phyloP scores from a whole-genome alignment of 495 filamentous ascomycete genomes.

The Penicillium pancosmium region DNA sequence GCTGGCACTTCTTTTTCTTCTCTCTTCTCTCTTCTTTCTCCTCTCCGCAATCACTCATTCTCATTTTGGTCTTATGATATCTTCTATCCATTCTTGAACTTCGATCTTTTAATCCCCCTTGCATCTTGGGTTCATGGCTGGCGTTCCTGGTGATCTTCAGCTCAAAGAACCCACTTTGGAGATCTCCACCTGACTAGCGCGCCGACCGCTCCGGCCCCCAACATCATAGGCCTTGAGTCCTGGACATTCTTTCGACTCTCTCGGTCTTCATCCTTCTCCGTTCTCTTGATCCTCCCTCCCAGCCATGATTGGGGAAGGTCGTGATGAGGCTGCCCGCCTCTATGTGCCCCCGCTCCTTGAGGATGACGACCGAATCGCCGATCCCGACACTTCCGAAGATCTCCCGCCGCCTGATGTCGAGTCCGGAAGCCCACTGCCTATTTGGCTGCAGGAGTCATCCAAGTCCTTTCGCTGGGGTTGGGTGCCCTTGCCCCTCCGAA shows the following conservation, averaged over 20 bases:
- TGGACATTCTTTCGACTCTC: constrained; percentile 14
- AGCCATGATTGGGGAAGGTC: constrained; percentile 42
- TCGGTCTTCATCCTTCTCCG: constrained; percentile 5
- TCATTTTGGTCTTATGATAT: neutral
- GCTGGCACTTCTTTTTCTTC: neutral
- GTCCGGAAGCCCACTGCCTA: constrained; percentile 41
- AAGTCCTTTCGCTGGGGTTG: constrained; percentile 56
- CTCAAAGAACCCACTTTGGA: constrained; percentile 19
- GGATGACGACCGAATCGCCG: constrained; percentile 39
- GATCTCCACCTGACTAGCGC: constrained; percentile 25
- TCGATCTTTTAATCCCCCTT: neutral
- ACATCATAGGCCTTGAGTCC: constrained; percentile 25
- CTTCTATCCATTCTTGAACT: neutral
- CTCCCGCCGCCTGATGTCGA: constrained; percentile 42
- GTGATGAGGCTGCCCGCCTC: constrained; percentile 36
- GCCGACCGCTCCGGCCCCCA: constrained; percentile 24
- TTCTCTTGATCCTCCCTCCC: constrained; percentile 2
- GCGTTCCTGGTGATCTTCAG: constrained; percentile 23
- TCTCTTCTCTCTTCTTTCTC: constrained; percentile 2
- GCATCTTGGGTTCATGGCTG: constrained; percentile 2
- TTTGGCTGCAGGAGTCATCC: constrained; percentile 58
- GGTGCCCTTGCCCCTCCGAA: constrained; percentile 53
- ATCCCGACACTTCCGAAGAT: constrained; percentile 47
- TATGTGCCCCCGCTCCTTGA: constrained; percentile 41
- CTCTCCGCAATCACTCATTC: constrained; percentile 1